Base-by-base conservation (phyloP, 202 grass and related monocot species). In the Bolboschoenoplectus hybrid region DNA sequence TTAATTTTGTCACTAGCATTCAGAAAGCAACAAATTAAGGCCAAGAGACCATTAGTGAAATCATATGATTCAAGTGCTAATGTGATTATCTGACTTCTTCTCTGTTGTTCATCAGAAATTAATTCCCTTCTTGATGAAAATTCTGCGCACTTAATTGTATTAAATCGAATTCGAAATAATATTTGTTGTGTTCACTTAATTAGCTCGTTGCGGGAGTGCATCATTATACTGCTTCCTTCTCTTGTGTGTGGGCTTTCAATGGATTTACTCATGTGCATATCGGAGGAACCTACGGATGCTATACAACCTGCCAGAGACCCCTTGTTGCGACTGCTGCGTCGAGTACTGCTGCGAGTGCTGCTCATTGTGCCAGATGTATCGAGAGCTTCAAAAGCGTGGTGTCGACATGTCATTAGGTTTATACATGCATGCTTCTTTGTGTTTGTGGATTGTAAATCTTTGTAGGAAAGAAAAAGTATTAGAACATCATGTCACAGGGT, bases 261-360 rank as follows among this genome's bases (percentile, higher is more conserved):
- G 57, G 72, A 44, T 86, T 60, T 86, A 80, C 60, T 35, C 55
- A 19, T 81, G 85, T 10, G 0, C 38, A 7, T 86, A 86, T 26
- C 52, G 85, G 19, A 55, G 3, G 35, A 86, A 86, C 6, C 85
- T 86, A 3, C 52, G 85, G 7, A 53, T n/a, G 57, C 5, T 17
- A 5, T 81, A 81, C 85, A 53, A 80, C 6, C 47, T 86, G 57
- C 74, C 56, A 9, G 74, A 86, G 6, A 20, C 26, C 2, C 85
- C 73, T 39, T 86, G 85, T 72, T 78, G 72, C 13, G 85, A 86
- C 46, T 81, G 60, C 34, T 86, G 55, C 2, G 85, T 86, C 20
- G 32, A 80, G 44, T 86, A 14, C 64, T 76, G 35, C 36, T 85
- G 83, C 2, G 52, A 63, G 39, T 9, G 1, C 34, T 85, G 83